Percentiles rank a stretch among this genome's conserved stretches.
Evolutionary conservation across 2,329 filamentous ascomycete genomes (phyloP).

Genomic region (Apiospora saccharicola): DNA sequence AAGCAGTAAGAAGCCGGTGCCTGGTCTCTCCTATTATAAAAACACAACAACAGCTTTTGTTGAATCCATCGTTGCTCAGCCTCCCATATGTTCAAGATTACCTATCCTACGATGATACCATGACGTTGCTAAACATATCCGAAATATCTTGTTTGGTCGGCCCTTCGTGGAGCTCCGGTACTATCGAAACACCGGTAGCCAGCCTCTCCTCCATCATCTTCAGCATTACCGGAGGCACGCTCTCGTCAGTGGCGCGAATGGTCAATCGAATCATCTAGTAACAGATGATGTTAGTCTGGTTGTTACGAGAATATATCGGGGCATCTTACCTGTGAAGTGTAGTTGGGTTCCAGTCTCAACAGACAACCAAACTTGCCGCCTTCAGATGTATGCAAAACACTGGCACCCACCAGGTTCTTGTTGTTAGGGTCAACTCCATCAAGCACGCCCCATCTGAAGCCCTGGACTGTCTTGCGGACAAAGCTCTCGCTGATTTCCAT

Average conservation of each 20-base stretch:
- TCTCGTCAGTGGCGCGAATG: conserved; percentile 91
- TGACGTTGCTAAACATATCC: conserved; percentile 62
- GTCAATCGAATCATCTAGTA: conserved; percentile 92
- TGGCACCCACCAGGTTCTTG: conserved; percentile 93
- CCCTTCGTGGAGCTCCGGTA: conserved; percentile 47
- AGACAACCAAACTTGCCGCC: conserved; percentile 94
- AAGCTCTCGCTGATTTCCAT: conserved; percentile 74
- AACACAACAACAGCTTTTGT: not conserved
- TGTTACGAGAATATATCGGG: not conserved
- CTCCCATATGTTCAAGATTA: conserved; percentile 20
- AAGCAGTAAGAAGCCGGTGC: conserved; percentile 8
- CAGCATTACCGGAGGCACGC: conserved; percentile 79
- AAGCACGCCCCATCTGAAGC: conserved; percentile 89
- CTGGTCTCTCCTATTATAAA: conserved; percentile 14
- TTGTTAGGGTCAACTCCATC: conserved; percentile 88
- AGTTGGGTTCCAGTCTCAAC: conserved; percentile 93
- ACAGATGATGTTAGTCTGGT: conserved; percentile 33
- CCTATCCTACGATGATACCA: conserved; percentile 51
- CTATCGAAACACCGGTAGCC: conserved; percentile 57
- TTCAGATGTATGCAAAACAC: conserved; percentile 81
- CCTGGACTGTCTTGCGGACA: conserved; percentile 76
- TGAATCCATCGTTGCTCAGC: not conserved
- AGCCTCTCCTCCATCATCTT: conserved; percentile 89
- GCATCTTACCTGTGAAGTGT: conserved; percentile 79
- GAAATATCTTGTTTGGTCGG: conserved; percentile 60